Evolutionary conservation across 768 basidiomycete species (phyloP), one percentile per base, ranked within the genome.

Genomic region (Mycena polygramma): DNA sequence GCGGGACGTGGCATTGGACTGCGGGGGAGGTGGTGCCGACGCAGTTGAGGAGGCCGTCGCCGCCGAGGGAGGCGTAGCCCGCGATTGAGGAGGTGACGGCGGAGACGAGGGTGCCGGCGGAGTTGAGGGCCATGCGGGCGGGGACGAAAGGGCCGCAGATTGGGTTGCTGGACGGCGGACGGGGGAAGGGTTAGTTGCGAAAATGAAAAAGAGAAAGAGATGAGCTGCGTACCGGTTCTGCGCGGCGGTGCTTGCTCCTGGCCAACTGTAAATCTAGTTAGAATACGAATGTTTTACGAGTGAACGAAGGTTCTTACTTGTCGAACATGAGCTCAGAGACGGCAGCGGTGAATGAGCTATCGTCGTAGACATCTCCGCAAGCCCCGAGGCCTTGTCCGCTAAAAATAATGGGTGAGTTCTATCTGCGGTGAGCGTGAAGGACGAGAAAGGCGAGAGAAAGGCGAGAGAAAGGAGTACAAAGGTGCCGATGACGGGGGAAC

Each of bases 291-390:
- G n/a, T n/a, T 55, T 15, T 13, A 22, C 37, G 14, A 22, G 14
- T 4, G 30, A 20, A n/a, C n/a, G n/a, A n/a, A n/a, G n/a, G n/a
- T 2, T 0, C 62, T 54, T 14, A 63, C 62, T 37, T 60, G 58
- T 80, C 79, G 57, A 70, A 80, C 74, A 80, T 73, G 53, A 67
- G 46, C 36, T 69, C 60, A 0, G 79, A 80, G 39, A 80, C 78
- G 14, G 79, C 79, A 10, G 78, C 79, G 17, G 79, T 79, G 73
- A 76, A 77, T 0, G 76, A 77, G n/a, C 63, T 46, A 55, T 80
- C 79, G 63, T 78, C 74, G 67, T 80, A 79, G 17, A 78, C 78
- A 46, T 80, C 77, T 7, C 78, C 79, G 51, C 79, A 80, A 2
- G 79, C 76, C 20, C 78, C 79, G 6, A 77, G 64, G 19, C 79